phyloP scores from a whole-genome alignment of 257 asterid genomes.

The Schizonepeta tenuifolia region DNA sequence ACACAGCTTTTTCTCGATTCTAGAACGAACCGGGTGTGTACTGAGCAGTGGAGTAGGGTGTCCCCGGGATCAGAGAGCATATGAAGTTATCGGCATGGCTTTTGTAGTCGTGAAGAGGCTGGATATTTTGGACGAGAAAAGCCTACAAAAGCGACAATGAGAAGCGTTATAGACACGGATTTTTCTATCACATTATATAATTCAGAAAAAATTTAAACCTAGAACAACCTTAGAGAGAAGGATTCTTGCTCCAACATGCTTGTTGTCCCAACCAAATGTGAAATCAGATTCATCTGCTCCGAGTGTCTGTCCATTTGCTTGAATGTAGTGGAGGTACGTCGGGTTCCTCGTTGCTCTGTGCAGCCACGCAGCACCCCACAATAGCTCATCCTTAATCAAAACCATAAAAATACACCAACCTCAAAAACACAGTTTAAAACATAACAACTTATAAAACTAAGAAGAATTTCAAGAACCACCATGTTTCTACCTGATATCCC shows the following conservation, averaged over 20 bases:
- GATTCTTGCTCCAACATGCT: conserved; percentile 96
- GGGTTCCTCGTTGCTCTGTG: conserved; percentile 84
- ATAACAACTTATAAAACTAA: neutral
- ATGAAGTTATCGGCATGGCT: conserved; percentile 92
- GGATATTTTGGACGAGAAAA: conserved; percentile 84
- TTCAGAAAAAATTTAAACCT: neutral
- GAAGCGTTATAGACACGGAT: neutral
- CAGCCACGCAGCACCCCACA: conserved; percentile 99
- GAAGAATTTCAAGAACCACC: neutral
- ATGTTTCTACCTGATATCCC: conserved; percentile 72
- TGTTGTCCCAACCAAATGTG: conserved; percentile 98
- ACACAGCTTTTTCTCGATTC: neutral
- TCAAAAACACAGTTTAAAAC: neutral
- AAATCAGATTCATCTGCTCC: conserved; percentile 92
- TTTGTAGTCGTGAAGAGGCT: conserved; percentile 88
- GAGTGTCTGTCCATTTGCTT: conserved; percentile 81
- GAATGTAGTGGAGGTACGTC: conserved; percentile 75
- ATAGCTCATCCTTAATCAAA: conserved; percentile 71
- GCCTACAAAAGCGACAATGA: conserved; percentile 52
- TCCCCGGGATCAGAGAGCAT: conserved; percentile 88
- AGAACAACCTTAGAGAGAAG: conserved; percentile 80
- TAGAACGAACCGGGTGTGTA: conserved; percentile 73
- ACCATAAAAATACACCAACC: neutral
- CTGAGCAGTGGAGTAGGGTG: conserved; percentile 67
- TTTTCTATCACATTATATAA: too few species aligned